A percentile compares a stretch with the other conserved stretches of the same genome.
These are phyloP conservation scores for Annulohypoxylon bovei DNA, from an alignment of 495 filamentous ascomycete species.

Conservation along the genomic window DNA sequence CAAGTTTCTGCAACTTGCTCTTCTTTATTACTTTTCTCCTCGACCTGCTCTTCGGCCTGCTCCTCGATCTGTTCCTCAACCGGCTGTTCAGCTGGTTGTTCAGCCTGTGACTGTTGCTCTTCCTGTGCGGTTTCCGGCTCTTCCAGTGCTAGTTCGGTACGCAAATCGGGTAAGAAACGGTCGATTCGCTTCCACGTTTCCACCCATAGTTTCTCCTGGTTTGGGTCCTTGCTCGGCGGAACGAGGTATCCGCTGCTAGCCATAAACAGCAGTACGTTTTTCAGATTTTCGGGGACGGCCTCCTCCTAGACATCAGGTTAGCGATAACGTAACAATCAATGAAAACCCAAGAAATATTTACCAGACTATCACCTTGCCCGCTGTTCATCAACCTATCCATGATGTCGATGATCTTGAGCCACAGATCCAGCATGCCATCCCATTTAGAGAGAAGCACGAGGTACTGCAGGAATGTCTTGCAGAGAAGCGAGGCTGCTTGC, in stretches of 20 bases:
- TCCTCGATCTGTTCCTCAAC: slow-evolving; percentile 17
- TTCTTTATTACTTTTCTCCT: slow-evolving; percentile 17
- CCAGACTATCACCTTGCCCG: slow-evolving; percentile 88
- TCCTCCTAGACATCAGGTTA: slow-evolving; percentile 73
- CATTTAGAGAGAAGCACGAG: slow-evolving; percentile 83
- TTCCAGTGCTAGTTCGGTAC: slow-evolving; percentile 60
- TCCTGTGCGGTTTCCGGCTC: slow-evolving; percentile 44
- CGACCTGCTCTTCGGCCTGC: neutral
- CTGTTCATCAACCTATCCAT: slow-evolving; percentile 98
- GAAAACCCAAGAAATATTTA: slow-evolving; percentile 56
- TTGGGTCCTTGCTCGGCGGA: slow-evolving; percentile 69
- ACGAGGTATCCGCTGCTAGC: slow-evolving; percentile 86
- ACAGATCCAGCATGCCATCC: slow-evolving; percentile 93
- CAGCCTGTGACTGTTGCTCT: slow-evolving; percentile 16
- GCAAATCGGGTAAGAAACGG: slow-evolving; percentile 84
- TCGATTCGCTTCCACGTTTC: slow-evolving; percentile 92
- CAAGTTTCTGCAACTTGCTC: slow-evolving; percentile 15
- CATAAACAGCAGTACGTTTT: slow-evolving; percentile 98
- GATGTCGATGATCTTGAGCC: slow-evolving; percentile 91
- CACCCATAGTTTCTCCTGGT: slow-evolving; percentile 71
- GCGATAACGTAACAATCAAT: neutral
- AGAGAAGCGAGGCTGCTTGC: slow-evolving; percentile 88
- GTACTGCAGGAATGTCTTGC: slow-evolving; percentile 96
- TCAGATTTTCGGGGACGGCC: slow-evolving; percentile 93
- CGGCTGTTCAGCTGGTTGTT: slow-evolving; percentile 11